Base-by-base conservation (phyloP, 164 flowering plant species). In the Magnolia changhungtana region DNA sequence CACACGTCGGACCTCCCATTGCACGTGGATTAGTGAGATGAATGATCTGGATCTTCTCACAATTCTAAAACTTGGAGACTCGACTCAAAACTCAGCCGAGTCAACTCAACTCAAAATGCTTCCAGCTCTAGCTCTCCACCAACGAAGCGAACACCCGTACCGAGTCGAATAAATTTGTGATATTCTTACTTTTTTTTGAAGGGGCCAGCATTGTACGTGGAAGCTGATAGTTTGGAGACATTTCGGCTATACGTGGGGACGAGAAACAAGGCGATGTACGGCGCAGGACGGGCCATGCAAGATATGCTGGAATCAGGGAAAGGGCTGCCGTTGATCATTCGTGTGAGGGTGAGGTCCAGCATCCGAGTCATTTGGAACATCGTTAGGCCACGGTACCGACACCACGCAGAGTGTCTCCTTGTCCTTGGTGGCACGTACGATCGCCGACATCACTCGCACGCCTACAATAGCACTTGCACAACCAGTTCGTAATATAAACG, bases 251-350 rank as follows among this genome's bases (percentile, higher is more conserved):
- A 37, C n/a, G 80, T 85, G 19, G 94, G 91, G 9, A 87, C 89
- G 8, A 89, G n/a, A 79, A 88, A 85, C 27, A 90, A 86, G 80
- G 80, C 92, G 2, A 87, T 93, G 95, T 95, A 91, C 65, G 97
- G 96, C 13, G 98, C 91, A 0, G 98, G 97, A 10, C 76, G 92
- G 71, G 79, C 50, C 75, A 95, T 91, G 97, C 80, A 91, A 74
- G 97, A 92, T 77, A 79, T 90, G 90, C 84, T 93, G 0, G 86
- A 88, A 31, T 86, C 93, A 0, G 87, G 89, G 14, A 78, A 76
- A 14, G 96, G 98, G 6, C 67, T 93, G 76, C 90, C 95, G 0
- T 24, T 95, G 7, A 10, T 74, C 8, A 77, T 90, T 51, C 82
- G 76, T 0, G 63, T 90, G 69, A 78, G 70, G 9, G 51, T 95